Conservation (phyloP, 2,329 filamentous ascomycete genomes). For the Aspergillus costaricaensis region DNA sequence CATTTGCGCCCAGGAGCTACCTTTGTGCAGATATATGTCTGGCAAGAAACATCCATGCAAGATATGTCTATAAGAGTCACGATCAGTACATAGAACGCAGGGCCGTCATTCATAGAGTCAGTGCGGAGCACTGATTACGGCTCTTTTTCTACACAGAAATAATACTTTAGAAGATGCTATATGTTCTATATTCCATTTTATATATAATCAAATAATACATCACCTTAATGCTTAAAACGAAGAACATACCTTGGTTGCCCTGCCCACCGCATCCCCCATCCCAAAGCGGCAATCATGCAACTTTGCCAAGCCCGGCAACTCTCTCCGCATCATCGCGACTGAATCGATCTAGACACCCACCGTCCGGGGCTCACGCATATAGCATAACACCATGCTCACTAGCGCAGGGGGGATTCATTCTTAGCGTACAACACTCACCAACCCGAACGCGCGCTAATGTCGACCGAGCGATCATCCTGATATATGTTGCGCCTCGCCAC, state of each 20-base stretch:
- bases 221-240: neutral
- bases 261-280: slow-evolving; percentile 27
- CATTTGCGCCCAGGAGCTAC: neutral
- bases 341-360: neutral
- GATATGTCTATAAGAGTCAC: neutral
- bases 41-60: neutral
- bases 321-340: slow-evolving; percentile 3
- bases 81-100: neutral
- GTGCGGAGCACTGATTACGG: neutral
- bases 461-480: neutral
- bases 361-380: neutral
- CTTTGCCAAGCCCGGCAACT: slow-evolving; percentile 35
- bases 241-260: slow-evolving; percentile 32
- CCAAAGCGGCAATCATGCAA: slow-evolving; percentile 34
- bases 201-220: no score
- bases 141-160: neutral
- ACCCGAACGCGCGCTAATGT: neutral
- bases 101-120: neutral
- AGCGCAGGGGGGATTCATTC: neutral
- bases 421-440: neutral
- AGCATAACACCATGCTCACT: neutral
- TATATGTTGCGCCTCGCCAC: slow-evolving; percentile 17
- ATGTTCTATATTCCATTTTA: no score
- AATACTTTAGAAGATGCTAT: no score
- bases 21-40: neutral